A percentile compares a stretch with the other conserved stretches of the same genome.
These are phyloP conservation scores for Rhizopogon salebrosus DNA, from an alignment of 768 basidiomycete genomes.

Conservation along the genomic window DNA sequence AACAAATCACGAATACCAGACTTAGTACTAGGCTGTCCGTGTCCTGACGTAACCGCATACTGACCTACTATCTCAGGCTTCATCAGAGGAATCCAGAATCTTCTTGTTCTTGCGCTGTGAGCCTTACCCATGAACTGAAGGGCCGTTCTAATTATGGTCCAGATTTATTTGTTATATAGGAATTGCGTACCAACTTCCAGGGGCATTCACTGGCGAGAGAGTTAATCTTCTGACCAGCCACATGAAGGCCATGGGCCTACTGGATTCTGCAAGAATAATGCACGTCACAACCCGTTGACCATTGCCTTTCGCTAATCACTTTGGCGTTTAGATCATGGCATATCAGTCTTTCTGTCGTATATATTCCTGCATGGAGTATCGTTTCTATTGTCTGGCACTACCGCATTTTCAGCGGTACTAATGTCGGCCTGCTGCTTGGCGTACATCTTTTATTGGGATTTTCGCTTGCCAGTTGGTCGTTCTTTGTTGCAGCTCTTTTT, in stretches of 20 bases:
- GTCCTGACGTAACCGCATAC: background rate
- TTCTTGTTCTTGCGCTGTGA: slow-evolving; percentile 66
- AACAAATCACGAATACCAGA: slow-evolving; percentile 52
- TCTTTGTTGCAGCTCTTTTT: slow-evolving; percentile 66
- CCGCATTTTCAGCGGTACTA: slow-evolving; percentile 60
- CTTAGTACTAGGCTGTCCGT: slow-evolving; percentile 43
- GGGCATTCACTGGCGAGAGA: slow-evolving; percentile 61
- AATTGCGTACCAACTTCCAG: slow-evolving; percentile 74
- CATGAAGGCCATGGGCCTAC: slow-evolving; percentile 76
- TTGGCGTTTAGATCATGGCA: slow-evolving; percentile 49
- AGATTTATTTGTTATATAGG: slow-evolving; percentile 72
- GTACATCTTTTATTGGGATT: slow-evolving; percentile 66
- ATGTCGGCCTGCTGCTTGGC: slow-evolving; percentile 51
- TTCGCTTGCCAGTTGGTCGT: slow-evolving; percentile 64
- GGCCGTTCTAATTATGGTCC: background rate
- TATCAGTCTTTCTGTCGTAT: slow-evolving; percentile 55
- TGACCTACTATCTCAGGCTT: slow-evolving; percentile 39
- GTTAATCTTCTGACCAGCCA: slow-evolving; percentile 61
- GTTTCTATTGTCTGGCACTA: slow-evolving; percentile 61
- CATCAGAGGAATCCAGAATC: slow-evolving; percentile 51
- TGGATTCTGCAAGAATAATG: slow-evolving; percentile 64
- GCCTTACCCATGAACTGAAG: slow-evolving; percentile 14
- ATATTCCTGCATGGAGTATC: slow-evolving; percentile 75
- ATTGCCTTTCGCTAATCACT: slow-evolving; percentile 2
- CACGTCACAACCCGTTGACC: slow-evolving; percentile 23